Evolutionary conservation across 306 rosid genomes (phyloP).

Genomic region (Citrullus colocynthis): DNA sequence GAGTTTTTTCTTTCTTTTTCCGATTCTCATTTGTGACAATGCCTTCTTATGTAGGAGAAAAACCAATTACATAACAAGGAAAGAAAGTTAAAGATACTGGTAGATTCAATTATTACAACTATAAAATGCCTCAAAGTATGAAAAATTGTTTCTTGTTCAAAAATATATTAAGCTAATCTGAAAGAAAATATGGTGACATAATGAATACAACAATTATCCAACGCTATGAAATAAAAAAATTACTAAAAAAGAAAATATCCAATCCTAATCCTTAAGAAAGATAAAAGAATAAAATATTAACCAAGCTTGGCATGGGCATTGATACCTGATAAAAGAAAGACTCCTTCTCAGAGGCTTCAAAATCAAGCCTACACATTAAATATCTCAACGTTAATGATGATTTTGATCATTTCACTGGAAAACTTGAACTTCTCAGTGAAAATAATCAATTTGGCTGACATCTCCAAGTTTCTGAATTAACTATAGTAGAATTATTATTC

Average conservation of each 20-base stretch:
- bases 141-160: background rate
- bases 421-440: background rate
- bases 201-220: background rate
- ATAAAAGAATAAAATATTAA: background rate
- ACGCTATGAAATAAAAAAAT: background rate
- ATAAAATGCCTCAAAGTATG: background rate
- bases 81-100: too few relatives aligned
- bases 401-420: background rate
- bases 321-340: conserved; percentile 73
- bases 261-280: background rate
- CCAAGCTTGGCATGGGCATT: background rate
- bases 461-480: background rate
- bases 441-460: background rate
- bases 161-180: background rate
- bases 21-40: background rate
- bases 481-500: too few relatives aligned
- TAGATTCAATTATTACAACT: background rate
- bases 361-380: conserved; percentile 55
- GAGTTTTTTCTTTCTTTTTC: too few relatives aligned
- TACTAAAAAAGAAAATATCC: background rate
- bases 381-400: background rate
- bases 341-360: conserved; percentile 55
- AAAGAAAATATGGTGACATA: background rate
- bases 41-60: background rate
- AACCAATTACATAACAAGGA: background rate